A percentile compares a stretch with the other conserved stretches of the same genome.
Conservation (phyloP, 768 basidiomycete species). For the Psilocybe sp. region DNA sequence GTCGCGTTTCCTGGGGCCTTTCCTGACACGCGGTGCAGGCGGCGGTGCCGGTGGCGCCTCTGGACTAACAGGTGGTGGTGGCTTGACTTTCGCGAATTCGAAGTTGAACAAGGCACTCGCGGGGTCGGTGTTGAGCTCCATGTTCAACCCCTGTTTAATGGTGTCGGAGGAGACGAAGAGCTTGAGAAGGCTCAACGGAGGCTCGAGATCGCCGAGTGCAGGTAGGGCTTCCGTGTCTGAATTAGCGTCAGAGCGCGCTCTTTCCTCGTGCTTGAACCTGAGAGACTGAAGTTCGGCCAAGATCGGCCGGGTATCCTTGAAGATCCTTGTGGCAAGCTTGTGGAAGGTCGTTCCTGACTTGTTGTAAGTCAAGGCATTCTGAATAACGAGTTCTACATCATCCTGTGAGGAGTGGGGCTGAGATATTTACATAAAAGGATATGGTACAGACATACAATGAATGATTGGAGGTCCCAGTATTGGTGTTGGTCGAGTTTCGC, state of each 20-base stretch:
- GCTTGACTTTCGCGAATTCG: slow-evolving; percentile 61
- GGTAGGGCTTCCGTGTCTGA: slow-evolving; percentile 8
- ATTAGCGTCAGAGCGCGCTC: neutral
- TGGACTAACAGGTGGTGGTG: slow-evolving; percentile 45
- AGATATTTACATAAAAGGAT: neutral
- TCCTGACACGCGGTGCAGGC: slow-evolving; percentile 35
- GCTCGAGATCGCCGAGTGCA: slow-evolving; percentile 73
- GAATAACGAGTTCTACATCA: slow-evolving; percentile 80
- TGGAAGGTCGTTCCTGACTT: slow-evolving; percentile 67
- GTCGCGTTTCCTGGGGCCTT: slow-evolving; percentile 31
- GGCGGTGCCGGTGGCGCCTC: slow-evolving; percentile 35
- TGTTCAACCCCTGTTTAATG: slow-evolving; percentile 50
- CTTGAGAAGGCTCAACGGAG: slow-evolving; percentile 53
- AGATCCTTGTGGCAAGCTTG: slow-evolving; percentile 66
- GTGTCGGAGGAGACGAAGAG: slow-evolving; percentile 51
- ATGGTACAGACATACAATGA: slow-evolving; percentile 48
- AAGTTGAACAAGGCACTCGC: slow-evolving; percentile 67
- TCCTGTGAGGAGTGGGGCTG: slow-evolving; percentile 38
- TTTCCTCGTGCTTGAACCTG: slow-evolving; percentile 11
- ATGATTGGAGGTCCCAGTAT: slow-evolving; percentile 75
- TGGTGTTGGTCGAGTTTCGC: slow-evolving; percentile 76
- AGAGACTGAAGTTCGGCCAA: slow-evolving; percentile 38
- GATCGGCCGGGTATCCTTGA: slow-evolving; percentile 35
- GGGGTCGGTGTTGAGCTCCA: slow-evolving; percentile 55
- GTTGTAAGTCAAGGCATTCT: slow-evolving; percentile 89